Evolutionary conservation across 257 asterid genomes (phyloP).

Genomic region (Plantago elongata): DNA sequence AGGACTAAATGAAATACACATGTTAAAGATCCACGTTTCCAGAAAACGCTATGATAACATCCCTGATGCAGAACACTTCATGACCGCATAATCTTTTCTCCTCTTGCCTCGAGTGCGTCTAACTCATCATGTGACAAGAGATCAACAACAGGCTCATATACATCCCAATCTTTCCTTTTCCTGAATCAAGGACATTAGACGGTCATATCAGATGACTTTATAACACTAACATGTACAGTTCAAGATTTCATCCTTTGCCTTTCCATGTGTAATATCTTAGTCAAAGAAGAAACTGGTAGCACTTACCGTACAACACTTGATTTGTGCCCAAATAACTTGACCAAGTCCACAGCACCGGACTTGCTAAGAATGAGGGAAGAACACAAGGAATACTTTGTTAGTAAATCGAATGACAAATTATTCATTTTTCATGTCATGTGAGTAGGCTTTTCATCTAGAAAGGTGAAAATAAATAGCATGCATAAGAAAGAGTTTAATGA

Average conservation of each 20-base stretch:
- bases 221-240: neutral
- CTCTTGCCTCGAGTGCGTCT: constrained; percentile 81
- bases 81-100: constrained; percentile 56
- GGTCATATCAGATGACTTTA: neutral
- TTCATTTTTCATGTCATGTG: neutral
- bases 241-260: neutral
- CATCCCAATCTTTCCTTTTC: constrained; percentile 87
- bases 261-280: neutral
- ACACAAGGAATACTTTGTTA: constrained; percentile 10
- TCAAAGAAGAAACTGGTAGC: neutral
- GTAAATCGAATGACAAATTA: constrained; percentile 10
- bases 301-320: constrained; percentile 70
- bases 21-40: neutral
- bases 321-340: constrained; percentile 73
- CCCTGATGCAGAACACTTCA: neutral
- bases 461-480: neutral
- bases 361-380: constrained; percentile 45
- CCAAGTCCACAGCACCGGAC: constrained; percentile 74
- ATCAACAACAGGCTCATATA: constrained; percentile 74
- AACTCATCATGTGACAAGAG: constrained; percentile 76
- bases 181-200: constrained; percentile 28
- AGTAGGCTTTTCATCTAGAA: neutral
- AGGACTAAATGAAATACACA: too few relatives aligned
- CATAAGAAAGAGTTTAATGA: neutral
- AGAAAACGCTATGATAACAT: neutral